phyloP scores from a whole-genome alignment of 208 protist species.

The Trypanosoma scelopori region DNA sequence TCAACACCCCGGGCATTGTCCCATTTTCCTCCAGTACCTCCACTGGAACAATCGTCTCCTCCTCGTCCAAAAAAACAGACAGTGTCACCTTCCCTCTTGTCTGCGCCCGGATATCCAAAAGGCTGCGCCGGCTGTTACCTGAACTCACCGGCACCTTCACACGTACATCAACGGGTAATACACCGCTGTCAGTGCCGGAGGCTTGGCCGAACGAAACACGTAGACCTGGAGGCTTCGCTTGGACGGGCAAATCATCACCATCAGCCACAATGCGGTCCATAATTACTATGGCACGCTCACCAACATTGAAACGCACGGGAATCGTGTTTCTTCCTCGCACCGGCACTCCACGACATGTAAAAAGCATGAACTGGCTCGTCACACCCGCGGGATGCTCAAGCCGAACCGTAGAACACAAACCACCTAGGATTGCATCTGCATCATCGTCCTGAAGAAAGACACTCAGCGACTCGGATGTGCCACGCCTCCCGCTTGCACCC shows the following conservation, averaged over 20 bases:
- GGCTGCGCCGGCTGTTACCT: constrained; percentile 8
- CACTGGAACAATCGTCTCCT: constrained; percentile 47
- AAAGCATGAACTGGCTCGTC: constrained; percentile 47
- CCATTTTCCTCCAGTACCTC: constrained; percentile 41
- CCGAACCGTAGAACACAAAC: not conserved
- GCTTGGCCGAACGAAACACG: constrained; percentile 6
- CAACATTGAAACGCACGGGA: constrained; percentile 50
- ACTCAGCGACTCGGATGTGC: constrained; percentile 7
- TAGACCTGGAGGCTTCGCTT: constrained; percentile 4
- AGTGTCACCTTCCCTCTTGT: constrained; percentile 12
- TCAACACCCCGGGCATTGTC: constrained; percentile 68
- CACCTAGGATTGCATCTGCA: constrained; percentile 5
- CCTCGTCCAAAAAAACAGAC: constrained; percentile 26
- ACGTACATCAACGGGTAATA: constrained; percentile 21
- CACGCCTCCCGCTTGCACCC: constrained; percentile 8
- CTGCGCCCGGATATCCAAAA: constrained; percentile 19
- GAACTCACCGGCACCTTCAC: constrained; percentile 14
- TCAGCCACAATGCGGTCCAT: constrained; percentile 34
- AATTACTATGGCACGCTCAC: constrained; percentile 60
- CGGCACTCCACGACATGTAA: constrained; percentile 63
- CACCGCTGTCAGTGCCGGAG: not conserved
- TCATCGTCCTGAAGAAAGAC: constrained; percentile 23
- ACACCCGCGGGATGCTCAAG: constrained; percentile 56
- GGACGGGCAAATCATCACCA: constrained; percentile 18
- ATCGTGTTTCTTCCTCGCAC: constrained; percentile 52